These are phyloP conservation scores for Hirschioporus abietinus DNA, from an alignment of 768 basidiomycete species.

Conservation along the genomic window DNA sequence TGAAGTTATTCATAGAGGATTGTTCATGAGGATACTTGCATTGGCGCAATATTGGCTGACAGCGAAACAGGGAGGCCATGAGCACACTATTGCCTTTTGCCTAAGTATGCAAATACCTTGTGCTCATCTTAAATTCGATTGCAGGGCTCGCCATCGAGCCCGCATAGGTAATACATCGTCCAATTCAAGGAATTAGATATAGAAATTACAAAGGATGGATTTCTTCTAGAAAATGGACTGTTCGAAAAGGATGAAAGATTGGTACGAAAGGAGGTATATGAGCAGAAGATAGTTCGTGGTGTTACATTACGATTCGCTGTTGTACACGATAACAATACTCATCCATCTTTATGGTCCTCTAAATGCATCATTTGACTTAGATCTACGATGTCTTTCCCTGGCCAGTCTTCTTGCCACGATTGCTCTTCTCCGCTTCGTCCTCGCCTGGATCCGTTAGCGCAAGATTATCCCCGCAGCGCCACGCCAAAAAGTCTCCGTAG, in stretches of 20 bases:
- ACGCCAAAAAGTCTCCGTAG: slow-evolving; percentile 56
- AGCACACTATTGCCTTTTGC: too few species aligned
- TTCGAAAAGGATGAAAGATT: background rate
- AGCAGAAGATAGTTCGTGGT: background rate
- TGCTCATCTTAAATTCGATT: too few species aligned
- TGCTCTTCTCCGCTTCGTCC: background rate
- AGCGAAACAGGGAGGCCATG: too few species aligned
- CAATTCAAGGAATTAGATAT: too few species aligned
- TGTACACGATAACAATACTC: background rate
- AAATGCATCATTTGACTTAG: background rate
- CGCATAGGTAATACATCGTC: too few species aligned
- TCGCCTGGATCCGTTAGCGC: background rate
- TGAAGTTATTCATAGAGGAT: too few species aligned
- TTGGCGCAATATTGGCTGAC: too few species aligned
- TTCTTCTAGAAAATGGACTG: too few species aligned
- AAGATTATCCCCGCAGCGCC: slow-evolving; percentile 30
- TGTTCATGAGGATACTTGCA: too few species aligned
- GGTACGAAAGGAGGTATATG: background rate
- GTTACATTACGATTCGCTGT: background rate
- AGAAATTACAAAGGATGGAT: too few species aligned
- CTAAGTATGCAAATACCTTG: too few species aligned
- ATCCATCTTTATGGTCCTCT: background rate
- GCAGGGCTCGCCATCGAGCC: too few species aligned
- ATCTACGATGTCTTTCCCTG: background rate
- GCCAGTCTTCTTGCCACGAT: background rate